phyloP scores from a whole-genome alignment of 73 alveolate genomes.

The Blepharisma stoltei region DNA sequence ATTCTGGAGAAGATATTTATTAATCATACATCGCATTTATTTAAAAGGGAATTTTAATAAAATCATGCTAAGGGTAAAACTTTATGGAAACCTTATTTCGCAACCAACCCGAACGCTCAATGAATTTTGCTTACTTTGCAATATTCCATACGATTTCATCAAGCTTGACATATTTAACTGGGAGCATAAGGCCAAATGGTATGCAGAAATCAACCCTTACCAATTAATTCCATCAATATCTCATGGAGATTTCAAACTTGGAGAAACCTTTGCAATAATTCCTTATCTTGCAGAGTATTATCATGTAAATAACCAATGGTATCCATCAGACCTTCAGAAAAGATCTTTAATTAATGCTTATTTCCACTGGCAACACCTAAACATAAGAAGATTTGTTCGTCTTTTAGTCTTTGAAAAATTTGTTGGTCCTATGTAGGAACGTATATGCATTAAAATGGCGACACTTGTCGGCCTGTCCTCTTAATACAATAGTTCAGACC shows the following conservation, averaged over 20 bases:
- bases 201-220: constrained; percentile 39
- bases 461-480: no score
- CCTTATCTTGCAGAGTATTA: constrained; percentile 42
- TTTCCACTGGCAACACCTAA: constrained; percentile 64
- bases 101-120: constrained; percentile 61
- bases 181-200: constrained; percentile 39
- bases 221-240: constrained; percentile 50
- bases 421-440: constrained; percentile 15
- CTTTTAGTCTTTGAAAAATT: neutral
- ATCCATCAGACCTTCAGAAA: constrained; percentile 47
- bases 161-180: constrained; percentile 41
- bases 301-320: constrained; percentile 52
- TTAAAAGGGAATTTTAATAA: no score
- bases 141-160: constrained; percentile 39
- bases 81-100: constrained; percentile 19
- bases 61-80: neutral
- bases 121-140: constrained; percentile 41
- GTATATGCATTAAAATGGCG: no score
- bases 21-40: no score
- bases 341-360: constrained; percentile 44
- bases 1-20: no score
- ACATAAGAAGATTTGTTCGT: constrained; percentile 43
- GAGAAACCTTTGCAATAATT: constrained; percentile 59
- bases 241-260: constrained; percentile 44
- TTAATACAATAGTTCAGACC: no score